phyloP scores from a whole-genome alignment of 2,329 filamentous ascomycete genomes.

The Nigrospora sphaerica region DNA sequence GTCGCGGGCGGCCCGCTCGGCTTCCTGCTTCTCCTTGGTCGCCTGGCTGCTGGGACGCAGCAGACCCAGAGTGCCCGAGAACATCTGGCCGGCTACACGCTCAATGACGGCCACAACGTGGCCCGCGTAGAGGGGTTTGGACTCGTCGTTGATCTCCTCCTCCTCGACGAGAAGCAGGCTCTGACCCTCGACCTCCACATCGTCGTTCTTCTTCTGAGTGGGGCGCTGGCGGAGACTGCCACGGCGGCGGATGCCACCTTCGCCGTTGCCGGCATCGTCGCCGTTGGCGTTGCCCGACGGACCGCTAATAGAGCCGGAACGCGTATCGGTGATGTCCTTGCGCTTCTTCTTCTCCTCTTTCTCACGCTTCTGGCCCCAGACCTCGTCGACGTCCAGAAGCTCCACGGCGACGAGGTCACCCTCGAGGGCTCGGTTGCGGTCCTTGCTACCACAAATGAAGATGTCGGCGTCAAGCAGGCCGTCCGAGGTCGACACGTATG shows the following conservation, averaged over 20 bases:
- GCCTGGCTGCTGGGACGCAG: conserved; percentile 95
- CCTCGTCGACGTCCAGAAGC: conserved; percentile 93
- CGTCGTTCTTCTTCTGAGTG: conserved; percentile 99
- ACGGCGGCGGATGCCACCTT: conserved; percentile 84
- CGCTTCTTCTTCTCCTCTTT: conserved; percentile 99
- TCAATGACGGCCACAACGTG: conserved; percentile 97
- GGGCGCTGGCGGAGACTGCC: conserved; percentile 94
- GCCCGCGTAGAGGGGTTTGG: conserved; percentile 94
- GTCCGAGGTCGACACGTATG: conserved; percentile 91
- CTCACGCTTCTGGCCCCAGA: conserved; percentile 97
- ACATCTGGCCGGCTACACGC: conserved; percentile 96
- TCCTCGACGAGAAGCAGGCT: conserved; percentile 95
- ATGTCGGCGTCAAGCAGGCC: conserved; percentile 88
- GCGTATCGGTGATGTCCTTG: conserved; percentile 94
- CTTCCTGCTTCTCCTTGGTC: conserved; percentile 98
- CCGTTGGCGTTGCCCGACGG: conserved; percentile 57
- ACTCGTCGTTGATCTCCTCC: conserved; percentile 96
- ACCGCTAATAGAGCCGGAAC: conserved; percentile 68
- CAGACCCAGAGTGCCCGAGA: conserved; percentile 90
- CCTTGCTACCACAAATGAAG: conserved; percentile 99
- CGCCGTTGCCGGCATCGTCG: conserved; percentile 52
- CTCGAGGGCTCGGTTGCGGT: conserved; percentile 92
- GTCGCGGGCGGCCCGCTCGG: conserved; percentile 86
- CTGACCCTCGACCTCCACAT: conserved; percentile 97
- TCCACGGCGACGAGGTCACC: conserved; percentile 94